phyloP scores from a whole-genome alignment of 768 basidiomycete species.

The Lactarius hatsudake region DNA sequence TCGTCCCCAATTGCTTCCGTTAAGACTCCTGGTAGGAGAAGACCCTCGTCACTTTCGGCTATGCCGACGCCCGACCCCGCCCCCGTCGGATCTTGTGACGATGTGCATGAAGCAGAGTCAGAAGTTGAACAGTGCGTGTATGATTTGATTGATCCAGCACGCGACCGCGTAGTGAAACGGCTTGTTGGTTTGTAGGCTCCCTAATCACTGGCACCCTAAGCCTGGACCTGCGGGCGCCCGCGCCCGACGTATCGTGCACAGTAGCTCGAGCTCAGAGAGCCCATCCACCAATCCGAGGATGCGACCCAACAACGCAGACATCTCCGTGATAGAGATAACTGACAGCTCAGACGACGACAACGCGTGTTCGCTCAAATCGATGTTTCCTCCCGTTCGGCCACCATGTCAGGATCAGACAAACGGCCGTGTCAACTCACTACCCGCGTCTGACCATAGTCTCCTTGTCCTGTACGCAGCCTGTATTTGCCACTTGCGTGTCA shows the following conservation, averaged over 20 bases:
- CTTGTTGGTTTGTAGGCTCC: not conserved
- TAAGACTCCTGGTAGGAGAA: conserved; percentile 3
- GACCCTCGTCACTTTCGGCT: conserved; percentile 13
- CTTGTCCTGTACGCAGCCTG: conserved; percentile 2
- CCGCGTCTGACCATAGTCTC: conserved; percentile 2
- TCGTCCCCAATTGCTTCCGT: not conserved
- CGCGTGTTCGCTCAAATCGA: not conserved
- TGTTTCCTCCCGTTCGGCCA: not conserved
- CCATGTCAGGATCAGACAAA: not conserved
- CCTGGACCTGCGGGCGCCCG: conserved; percentile 13
- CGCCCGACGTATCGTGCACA: conserved; percentile 16
- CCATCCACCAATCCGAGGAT: not conserved
- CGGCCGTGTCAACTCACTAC: not conserved
- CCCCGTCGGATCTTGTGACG: not conserved
- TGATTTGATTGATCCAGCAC: not conserved
- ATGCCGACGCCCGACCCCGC: not conserved
- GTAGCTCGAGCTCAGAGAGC: conserved; percentile 13
- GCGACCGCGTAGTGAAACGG: not conserved
- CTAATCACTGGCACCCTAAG: not conserved
- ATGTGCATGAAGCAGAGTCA: conserved; percentile 2
- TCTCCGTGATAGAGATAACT: conserved; percentile 15
- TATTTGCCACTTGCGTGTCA: not conserved
- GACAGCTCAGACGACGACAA: conserved; percentile 21
- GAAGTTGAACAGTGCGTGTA: conserved; percentile 15
- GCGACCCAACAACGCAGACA: not conserved